Conservation (phyloP, 306 rosid species). For the Cucurbita maxima region DNA sequence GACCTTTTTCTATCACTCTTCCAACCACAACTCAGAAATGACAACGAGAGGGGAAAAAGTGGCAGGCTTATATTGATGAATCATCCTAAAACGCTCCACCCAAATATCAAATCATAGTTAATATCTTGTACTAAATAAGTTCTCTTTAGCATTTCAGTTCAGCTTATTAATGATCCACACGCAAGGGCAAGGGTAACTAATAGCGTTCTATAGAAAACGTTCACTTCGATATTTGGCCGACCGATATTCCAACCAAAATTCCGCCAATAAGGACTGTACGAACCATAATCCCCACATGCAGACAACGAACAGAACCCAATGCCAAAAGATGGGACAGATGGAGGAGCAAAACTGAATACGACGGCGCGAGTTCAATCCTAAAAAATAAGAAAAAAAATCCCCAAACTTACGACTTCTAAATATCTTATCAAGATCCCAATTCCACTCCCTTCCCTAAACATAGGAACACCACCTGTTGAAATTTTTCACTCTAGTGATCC, state of each 20-base stretch:
- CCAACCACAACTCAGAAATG: not conserved
- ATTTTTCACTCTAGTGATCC: not conserved
- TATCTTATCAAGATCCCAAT: not conserved
- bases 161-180: not conserved
- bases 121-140: not conserved
- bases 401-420: not conserved
- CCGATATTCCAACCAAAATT: not conserved
- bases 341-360: not conserved
- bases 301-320: not conserved
- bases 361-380: not conserved
- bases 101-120: not conserved
- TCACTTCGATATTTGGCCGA: not conserved
- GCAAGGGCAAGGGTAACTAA: not conserved
- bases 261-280: not conserved
- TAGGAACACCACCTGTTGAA: not conserved
- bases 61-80: not conserved
- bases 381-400: not conserved
- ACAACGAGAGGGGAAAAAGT: not conserved
- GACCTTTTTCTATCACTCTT: not conserved
- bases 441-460: not conserved
- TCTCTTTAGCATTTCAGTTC: not conserved
- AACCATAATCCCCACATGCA: constrained; percentile 7
- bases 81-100: not conserved
- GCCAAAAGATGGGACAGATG: not conserved
- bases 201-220: not conserved